Conservation (phyloP, 2,329 filamentous ascomycete species). For the Apiospora marii region DNA sequence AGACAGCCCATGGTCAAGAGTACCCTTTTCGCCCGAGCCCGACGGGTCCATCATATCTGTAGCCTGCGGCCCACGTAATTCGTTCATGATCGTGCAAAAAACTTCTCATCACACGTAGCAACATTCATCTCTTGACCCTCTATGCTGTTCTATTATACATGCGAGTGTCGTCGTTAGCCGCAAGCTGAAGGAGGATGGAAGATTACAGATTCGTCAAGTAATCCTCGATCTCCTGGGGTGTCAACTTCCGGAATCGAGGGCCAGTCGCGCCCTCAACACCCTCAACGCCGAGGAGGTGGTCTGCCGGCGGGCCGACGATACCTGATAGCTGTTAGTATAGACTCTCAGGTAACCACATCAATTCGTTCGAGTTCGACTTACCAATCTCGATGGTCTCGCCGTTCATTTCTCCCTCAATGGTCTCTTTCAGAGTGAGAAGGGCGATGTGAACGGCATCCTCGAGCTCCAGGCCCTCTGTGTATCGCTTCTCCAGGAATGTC, state of each 20-base stretch:
- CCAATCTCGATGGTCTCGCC: conserved; percentile 98
- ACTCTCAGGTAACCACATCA: neutral
- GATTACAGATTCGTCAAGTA: conserved; percentile 96
- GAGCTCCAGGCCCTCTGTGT: conserved; percentile 94
- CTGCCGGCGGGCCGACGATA: conserved; percentile 92
- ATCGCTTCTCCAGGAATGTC: conserved; percentile 99
- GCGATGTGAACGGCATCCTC: conserved; percentile 99
- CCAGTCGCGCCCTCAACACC: conserved; percentile 86
- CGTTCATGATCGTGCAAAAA: conserved; percentile 55
- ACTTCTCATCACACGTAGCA: conserved; percentile 33
- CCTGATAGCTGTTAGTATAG: conserved; percentile 59
- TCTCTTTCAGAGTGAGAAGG: conserved; percentile 96
- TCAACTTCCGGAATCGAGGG: conserved; percentile 92
- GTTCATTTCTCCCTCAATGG: conserved; percentile 99
- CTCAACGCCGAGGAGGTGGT: conserved; percentile 91
- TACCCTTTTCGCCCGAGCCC: conserved; percentile 39
- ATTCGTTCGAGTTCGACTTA: conserved; percentile 50
- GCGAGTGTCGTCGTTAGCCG: conserved; percentile 34
- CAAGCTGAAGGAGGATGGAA: conserved; percentile 28
- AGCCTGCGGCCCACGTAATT: conserved; percentile 56
- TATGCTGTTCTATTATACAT: conserved; percentile 60
- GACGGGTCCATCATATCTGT: conserved; percentile 49
- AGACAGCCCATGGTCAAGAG: conserved; percentile 45
- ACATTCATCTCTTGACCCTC: conserved; percentile 46
- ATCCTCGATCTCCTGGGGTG: conserved; percentile 97